Evolutionary conservation across 768 basidiomycete genomes (phyloP), one percentile per base, ranked within the genome.

Genomic region (Podaxis pistillaris): DNA sequence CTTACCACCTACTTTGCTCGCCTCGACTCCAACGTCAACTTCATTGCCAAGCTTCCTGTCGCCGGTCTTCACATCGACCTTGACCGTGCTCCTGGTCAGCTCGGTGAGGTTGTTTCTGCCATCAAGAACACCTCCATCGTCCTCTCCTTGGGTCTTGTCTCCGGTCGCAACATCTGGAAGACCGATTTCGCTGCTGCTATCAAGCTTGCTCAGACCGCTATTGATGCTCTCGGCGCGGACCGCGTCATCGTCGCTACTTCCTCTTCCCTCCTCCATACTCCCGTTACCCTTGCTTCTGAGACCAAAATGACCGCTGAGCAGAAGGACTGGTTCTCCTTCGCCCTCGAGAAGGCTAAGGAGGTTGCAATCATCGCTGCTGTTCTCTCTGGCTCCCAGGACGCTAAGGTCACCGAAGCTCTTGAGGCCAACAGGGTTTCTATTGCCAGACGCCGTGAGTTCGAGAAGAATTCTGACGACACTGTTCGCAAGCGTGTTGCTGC

Each of bases 121-220:
- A 74, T 98, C 76, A 97, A 95, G 83, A 73, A 84, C 65, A 96
- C 94, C 67, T 78, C 76, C 71, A 83, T 94, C 65, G 72, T 89
- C 66, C 85, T 99, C 57, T 98, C 97, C 44, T 88, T 98, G 65
- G 97, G 97, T 78, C 75, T 98, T 65, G 92, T 99, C 66, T 98
- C 97, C 50, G 97, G 97, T 59, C 94, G 97, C 74, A 98, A 98
- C 84, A 93, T 99, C 81, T 99, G 97, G 97, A 99, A 98, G 87
- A 90, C 87, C 65, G 96, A 98, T 78, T 89, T 98, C 69, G 80
- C 83, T 66, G 87, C 86, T 59, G 89, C 93, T 62, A 84, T 95
- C 78, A 88, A 89, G 74, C 78, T 86, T 52, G 93, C 85, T 60
- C 89, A 96, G 80, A 90, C 88, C 75, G 95, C 93, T 52, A 80